phyloP scores from a whole-genome alignment of 2,329 filamentous ascomycete species.

The Ceratocystis lukuohia region DNA sequence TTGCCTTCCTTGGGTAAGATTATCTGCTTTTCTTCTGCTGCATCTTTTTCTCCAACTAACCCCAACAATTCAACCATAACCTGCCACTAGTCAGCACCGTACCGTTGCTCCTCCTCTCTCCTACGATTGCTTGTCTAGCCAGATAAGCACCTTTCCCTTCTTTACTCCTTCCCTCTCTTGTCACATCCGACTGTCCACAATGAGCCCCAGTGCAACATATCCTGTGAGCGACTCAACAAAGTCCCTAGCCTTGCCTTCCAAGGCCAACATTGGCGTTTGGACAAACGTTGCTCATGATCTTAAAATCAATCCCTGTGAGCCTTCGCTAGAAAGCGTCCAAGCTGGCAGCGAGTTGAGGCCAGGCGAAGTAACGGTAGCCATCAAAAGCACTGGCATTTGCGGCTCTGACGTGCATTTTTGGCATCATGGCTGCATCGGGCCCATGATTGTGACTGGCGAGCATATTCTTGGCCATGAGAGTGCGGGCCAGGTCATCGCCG shows the following conservation, averaged over 20 bases:
- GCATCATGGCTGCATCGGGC: conserved; percentile 88
- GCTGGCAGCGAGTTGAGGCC: conserved; percentile 54
- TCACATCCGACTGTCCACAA: conserved; percentile 19
- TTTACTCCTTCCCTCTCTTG: background rate
- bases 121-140: background rate
- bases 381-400: conserved; percentile 94
- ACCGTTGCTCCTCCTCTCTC: background rate
- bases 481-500: conserved; percentile 68
- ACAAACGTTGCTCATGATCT: conserved; percentile 87
- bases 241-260: conserved; percentile 29
- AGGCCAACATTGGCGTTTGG: conserved; percentile 90
- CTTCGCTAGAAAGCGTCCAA: conserved; percentile 60
- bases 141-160: background rate
- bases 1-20: background rate
- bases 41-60: background rate
- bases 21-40: background rate
- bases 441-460: conserved; percentile 80
- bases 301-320: conserved; percentile 70
- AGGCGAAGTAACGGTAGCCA: conserved; percentile 75
- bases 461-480: conserved; percentile 95
- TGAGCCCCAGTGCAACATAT: conserved; percentile 27
- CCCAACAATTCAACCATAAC: background rate
- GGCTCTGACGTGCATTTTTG: conserved; percentile 97
- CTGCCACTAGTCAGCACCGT: background rate
- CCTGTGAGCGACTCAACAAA: conserved; percentile 14